Evolutionary conservation across 164 flowering plant genomes (phyloP).

Genomic region (Cinnamomum micranthum): DNA sequence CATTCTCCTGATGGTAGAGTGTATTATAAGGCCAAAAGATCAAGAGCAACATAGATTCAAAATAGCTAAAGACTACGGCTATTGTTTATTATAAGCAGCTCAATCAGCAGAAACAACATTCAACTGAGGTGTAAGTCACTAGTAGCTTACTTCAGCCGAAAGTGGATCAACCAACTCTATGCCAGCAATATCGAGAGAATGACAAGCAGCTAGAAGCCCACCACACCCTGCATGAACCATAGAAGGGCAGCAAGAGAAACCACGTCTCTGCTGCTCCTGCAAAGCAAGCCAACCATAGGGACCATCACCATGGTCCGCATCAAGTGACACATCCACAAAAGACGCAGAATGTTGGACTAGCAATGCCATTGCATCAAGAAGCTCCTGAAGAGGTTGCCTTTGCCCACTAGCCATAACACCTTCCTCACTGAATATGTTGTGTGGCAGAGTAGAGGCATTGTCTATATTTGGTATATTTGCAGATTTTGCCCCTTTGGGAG

Average conservation of each 20-base stretch:
- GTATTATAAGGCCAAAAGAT: too few relatives aligned
- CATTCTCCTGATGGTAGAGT: too few relatives aligned
- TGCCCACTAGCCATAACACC: conserved; percentile 54
- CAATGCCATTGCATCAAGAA: conserved; percentile 82
- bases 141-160: conserved; percentile 66
- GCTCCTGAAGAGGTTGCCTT: conserved; percentile 83
- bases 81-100: too few relatives aligned
- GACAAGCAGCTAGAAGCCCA: conserved; percentile 85
- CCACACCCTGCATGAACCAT: conserved; percentile 99
- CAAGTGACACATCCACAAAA: conserved; percentile 85
- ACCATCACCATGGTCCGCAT: conserved; percentile 82
- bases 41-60: too few relatives aligned
- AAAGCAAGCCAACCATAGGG: conserved; percentile 94
- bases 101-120: too few relatives aligned
- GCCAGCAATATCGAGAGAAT: conserved; percentile 92
- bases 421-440: conserved; percentile 63
- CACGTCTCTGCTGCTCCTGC: conserved; percentile 89
- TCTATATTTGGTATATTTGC: conserved; percentile 51
- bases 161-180: conserved; percentile 86
- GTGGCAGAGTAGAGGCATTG: conserved; percentile 39
- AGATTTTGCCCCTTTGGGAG: conserved; percentile 63
- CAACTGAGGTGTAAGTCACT: neutral
- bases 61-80: too few relatives aligned
- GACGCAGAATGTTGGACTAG: conserved; percentile 96
- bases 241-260: conserved; percentile 91